Base-by-base conservation (phyloP, 768 basidiomycete species). In the Rhodotorula graminis region DNA sequence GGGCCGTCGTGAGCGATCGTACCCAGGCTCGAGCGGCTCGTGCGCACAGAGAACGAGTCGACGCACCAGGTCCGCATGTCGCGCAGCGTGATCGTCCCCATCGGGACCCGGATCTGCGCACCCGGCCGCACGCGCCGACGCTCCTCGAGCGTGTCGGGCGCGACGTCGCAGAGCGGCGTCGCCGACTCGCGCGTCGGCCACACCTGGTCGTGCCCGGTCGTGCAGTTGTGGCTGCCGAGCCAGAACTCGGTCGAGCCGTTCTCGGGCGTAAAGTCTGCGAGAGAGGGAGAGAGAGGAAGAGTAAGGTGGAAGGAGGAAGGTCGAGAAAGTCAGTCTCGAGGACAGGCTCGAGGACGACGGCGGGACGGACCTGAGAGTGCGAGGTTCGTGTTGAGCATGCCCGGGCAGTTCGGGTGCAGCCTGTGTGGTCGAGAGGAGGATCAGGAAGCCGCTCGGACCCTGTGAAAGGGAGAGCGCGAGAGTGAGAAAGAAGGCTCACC, bases 201-300 rank as follows among this genome's bases (percentile, higher is more conserved):
- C 19, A 65, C 12, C n/a, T 70, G 69, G 37, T 70, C 69, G 9
- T 4, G 10, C 4, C 29, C 40, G 2, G 27, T 50, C 33, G 69
- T 52, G 21, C 29, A 21, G 31, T 29, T 27, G 50, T 64, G 63
- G 15, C 37, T 44, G n/a, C 69, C 69, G 8, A 67, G 58, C 65
- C 65, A 67, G 47, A 67, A 67, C 37, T 67, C 65, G 46, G 65
- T 67, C 23, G 25, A 25, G 25, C 69, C 69, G 63, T 64, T 70
- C 63, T 59, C 63, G 40, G 69, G 69, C 27, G 57, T 70, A n/a
- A 67, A 67, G 56, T 64, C 46, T 9, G 9, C 40, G 19, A 18
- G 9, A 15, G 29, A 37, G 9, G 37, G 37, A 37, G 37, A 37
- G 9, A 37, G 37, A 37, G 9, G 37, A 9, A 4, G 37, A 37